Evolutionary conservation across 2,329 filamentous ascomycete species (phyloP).

Genomic region (Apiospora arundinis): DNA sequence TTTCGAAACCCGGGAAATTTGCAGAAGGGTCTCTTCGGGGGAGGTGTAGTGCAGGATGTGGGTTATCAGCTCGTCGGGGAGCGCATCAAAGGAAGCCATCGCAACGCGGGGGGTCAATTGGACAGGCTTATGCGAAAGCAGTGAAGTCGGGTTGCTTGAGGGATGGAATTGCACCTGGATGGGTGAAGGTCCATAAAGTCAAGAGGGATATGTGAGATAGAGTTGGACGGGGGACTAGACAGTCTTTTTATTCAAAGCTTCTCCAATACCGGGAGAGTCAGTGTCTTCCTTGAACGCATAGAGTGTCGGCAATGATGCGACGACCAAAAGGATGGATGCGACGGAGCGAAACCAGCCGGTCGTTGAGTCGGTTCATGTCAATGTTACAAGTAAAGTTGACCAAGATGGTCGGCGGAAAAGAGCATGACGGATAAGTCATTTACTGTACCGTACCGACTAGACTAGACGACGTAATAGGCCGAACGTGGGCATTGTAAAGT

Average conservation of each 20-base stretch:
- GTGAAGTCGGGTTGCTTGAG: background rate
- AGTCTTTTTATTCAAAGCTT: conserved; percentile 12
- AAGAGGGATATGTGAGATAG: background rate
- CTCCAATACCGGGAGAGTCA: background rate
- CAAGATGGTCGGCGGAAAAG: background rate
- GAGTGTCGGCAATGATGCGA: conserved; percentile 1
- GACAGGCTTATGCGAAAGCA: background rate
- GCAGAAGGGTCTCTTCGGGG: conserved; percentile 59
- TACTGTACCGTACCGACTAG: background rate
- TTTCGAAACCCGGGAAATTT: conserved; percentile 62
- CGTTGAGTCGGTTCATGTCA: conserved; percentile 6
- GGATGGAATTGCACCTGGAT: background rate
- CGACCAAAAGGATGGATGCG: background rate
- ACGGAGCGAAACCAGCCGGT: conserved; percentile 3
- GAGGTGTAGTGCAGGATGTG: conserved; percentile 72
- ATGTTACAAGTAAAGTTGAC: background rate
- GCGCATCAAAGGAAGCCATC: conserved; percentile 45
- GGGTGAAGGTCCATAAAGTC: background rate
- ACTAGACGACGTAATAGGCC: conserved; percentile 8
- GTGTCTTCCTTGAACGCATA: conserved; percentile 1
- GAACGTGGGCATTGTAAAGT: background rate
- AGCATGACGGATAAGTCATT: background rate
- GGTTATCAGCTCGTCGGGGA: conserved; percentile 87
- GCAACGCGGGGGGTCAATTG: background rate
- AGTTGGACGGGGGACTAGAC: conserved; percentile 1